Conservation (phyloP, 2,329 filamentous ascomycete genomes). For the Fusarium tuaranense region DNA sequence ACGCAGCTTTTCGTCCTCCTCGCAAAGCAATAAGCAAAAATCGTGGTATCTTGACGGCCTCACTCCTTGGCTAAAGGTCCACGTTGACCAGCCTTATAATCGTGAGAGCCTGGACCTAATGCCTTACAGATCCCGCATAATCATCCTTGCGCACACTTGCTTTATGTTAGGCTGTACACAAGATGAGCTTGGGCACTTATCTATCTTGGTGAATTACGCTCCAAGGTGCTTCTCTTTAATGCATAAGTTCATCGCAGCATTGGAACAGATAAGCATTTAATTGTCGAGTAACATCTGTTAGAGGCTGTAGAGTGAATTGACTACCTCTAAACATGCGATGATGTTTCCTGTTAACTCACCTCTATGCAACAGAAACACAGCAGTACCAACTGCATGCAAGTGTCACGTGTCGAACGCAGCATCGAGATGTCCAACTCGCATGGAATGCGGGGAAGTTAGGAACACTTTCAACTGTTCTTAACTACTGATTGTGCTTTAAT, state of each 20-base stretch:
- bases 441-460: neutral
- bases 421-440: neutral
- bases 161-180: neutral
- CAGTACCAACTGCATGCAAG: neutral
- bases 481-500: neutral
- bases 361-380: neutral
- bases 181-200: neutral
- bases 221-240: neutral
- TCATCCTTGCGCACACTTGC: neutral
- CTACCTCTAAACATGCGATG: neutral
- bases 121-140: neutral
- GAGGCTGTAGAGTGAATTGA: neutral
- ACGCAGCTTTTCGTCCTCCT: constrained; percentile 1
- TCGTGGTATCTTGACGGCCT: neutral
- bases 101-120: neutral
- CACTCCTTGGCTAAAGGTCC: neutral
- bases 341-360: neutral
- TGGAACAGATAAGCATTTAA: neutral
- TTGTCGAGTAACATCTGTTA: neutral
- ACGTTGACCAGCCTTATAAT: neutral
- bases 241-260: neutral
- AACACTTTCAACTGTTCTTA: neutral
- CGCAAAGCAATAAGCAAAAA: neutral
- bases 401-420: neutral
- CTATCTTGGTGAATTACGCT: neutral